Conservation (phyloP, 345 rosid species). For the Murraya paniculata region DNA sequence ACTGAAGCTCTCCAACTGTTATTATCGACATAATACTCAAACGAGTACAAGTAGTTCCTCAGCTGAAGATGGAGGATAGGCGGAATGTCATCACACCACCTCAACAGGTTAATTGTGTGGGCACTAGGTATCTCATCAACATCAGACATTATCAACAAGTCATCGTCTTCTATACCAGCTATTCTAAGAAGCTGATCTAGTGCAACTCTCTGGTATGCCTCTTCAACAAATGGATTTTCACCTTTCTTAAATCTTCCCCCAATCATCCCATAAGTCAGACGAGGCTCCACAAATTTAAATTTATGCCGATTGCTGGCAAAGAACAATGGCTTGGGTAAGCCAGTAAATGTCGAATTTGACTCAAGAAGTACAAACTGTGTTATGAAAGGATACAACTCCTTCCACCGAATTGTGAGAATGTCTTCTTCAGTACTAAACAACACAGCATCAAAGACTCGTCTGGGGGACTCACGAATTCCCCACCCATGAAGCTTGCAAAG, state of each 20-base stretch:
- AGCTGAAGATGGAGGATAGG: constrained; percentile 84
- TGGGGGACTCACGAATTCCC: constrained; percentile 76
- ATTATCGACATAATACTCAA: constrained; percentile 62
- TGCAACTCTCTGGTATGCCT: constrained; percentile 88
- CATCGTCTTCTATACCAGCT: constrained; percentile 88
- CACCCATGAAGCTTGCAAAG: constrained; percentile 87
- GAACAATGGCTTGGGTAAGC: constrained; percentile 60
- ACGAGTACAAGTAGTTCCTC: constrained; percentile 80
- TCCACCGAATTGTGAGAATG: constrained; percentile 83
- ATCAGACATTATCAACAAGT: constrained; percentile 93
- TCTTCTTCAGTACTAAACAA: constrained; percentile 82
- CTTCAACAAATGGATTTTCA: constrained; percentile 90
- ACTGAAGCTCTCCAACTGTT: constrained; percentile 96
- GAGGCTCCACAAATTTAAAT: constrained; percentile 66
- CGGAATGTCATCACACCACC: constrained; percentile 91
- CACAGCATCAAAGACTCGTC: constrained; percentile 85
- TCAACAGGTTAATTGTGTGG: constrained; percentile 76
- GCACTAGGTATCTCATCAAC: constrained; percentile 96
- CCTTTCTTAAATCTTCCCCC: constrained; percentile 83
- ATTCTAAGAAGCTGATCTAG: constrained; percentile 77
- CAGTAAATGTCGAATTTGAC: constrained; percentile 87
- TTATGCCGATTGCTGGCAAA: constrained; percentile 52
- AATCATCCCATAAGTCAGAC: constrained; percentile 75
- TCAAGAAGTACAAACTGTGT: constrained; percentile 86
- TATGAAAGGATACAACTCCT: constrained; percentile 74